phyloP scores from a whole-genome alignment of 73 alveolate species.

The Paramecium biaurelia region DNA sequence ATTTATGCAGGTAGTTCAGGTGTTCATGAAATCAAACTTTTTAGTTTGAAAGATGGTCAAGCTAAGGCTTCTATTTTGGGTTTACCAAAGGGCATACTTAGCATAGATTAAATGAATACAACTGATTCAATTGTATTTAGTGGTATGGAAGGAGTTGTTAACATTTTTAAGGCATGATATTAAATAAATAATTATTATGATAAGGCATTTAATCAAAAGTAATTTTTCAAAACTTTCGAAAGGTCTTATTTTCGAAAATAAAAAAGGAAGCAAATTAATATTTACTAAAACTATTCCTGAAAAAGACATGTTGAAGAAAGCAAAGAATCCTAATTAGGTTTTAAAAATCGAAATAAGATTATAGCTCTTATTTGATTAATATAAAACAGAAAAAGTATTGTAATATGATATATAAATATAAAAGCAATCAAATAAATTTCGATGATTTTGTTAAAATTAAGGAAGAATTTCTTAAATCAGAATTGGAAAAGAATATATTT shows the following conservation, averaged over 20 bases:
- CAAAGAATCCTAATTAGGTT: not conserved
- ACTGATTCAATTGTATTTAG: slow-evolving; percentile 82
- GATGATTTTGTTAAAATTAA: not conserved
- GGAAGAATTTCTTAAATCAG: not conserved
- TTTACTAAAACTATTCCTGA: not conserved
- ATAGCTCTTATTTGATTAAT: not conserved
- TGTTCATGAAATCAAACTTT: slow-evolving; percentile 54
- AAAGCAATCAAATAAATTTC: not conserved
- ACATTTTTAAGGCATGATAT: not conserved
- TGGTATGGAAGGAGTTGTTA: slow-evolving; percentile 80
- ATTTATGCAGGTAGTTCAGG: slow-evolving; percentile 69
- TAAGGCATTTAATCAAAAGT: not conserved
- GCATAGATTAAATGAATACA: slow-evolving; percentile 75
- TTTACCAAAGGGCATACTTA: slow-evolving; percentile 59
- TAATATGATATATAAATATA: not conserved
- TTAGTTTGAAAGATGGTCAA: slow-evolving; percentile 3
- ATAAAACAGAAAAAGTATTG: not conserved
- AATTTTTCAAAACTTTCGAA: not conserved
- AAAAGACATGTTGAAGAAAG: not conserved
- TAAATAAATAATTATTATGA: not conserved
- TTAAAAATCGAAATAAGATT: not conserved
- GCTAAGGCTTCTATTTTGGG: slow-evolving; percentile 22
- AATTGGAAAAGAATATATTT: not conserved
- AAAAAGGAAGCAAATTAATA: not conserved
- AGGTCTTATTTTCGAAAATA: not conserved